phyloP scores from a whole-genome alignment of 139 green algal genomes.

The Chlamydomonas eustigma region DNA sequence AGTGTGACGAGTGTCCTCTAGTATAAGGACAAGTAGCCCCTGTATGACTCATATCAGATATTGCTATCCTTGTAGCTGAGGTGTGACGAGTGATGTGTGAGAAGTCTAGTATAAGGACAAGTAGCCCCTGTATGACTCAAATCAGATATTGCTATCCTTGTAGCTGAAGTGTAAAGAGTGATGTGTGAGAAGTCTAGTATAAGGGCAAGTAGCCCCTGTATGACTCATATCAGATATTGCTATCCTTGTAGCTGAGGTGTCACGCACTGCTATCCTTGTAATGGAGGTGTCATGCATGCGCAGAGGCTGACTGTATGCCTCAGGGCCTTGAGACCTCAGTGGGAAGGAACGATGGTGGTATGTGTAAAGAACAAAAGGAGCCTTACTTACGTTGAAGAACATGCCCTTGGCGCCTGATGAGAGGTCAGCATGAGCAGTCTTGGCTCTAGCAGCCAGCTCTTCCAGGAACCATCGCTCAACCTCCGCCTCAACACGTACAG shows the following conservation, averaged over 20 bases:
- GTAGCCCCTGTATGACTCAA: too few relatives aligned
- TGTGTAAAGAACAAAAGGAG: neutral
- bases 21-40: too few relatives aligned
- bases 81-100: too few relatives aligned
- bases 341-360: neutral
- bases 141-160: neutral
- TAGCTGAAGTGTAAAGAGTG: too few relatives aligned
- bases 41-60: too few relatives aligned
- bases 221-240: too few relatives aligned
- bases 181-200: too few relatives aligned
- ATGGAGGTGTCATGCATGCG: neutral
- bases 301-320: too few relatives aligned
- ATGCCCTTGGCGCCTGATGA: neutral
- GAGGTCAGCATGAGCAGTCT: conserved; percentile 2
- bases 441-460: conserved; percentile 22
- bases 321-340: too few relatives aligned
- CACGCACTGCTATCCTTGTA: neutral
- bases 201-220: too few relatives aligned
- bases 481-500: conserved; percentile 1
- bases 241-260: neutral
- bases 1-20: too few relatives aligned
- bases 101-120: too few relatives aligned
- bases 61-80: neutral
- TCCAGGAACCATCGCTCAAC: conserved; percentile 44
- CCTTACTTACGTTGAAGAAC: neutral